A percentile compares a stretch with the other conserved stretches of the same genome.
Evolutionary conservation across 2,329 filamentous ascomycete genomes (phyloP).

Genomic region (Xylaria sp.): DNA sequence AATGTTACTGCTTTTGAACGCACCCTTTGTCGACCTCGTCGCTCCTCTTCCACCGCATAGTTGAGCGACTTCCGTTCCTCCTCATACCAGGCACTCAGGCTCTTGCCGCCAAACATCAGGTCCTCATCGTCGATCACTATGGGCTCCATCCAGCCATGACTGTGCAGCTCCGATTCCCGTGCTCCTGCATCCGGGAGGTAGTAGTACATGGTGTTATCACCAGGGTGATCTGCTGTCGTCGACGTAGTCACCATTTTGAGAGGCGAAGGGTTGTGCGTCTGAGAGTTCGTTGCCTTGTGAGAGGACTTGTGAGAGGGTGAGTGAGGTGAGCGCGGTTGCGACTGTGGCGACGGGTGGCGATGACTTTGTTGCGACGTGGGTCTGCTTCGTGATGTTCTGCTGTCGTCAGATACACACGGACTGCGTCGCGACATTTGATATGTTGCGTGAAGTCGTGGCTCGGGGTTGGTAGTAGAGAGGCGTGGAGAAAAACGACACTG

Average conservation of each 20-base stretch:
- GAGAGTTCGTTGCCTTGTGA: conserved; percentile 22
- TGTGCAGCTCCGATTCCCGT: conserved; percentile 27
- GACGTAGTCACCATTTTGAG: conserved; percentile 40
- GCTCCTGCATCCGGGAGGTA: conserved; percentile 32
- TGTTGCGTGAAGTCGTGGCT: neutral
- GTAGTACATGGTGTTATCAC: conserved; percentile 37
- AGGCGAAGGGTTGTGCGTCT: conserved; percentile 34
- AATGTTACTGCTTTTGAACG: conserved; percentile 16
- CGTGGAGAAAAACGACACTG: neutral
- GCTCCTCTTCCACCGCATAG: conserved; percentile 46
- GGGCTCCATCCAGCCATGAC: conserved; percentile 52
- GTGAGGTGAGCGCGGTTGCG: conserved; percentile 29
- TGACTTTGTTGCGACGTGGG: conserved; percentile 30
- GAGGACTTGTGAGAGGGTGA: conserved; percentile 14
- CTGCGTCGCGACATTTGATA: conserved; percentile 35
- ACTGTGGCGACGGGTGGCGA: conserved; percentile 22
- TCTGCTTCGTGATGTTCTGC: conserved; percentile 31
- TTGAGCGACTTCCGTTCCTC: conserved; percentile 54
- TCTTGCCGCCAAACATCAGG: conserved; percentile 63
- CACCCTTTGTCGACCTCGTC: conserved; percentile 45
- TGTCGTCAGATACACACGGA: conserved; percentile 35
- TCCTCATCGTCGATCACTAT: conserved; percentile 65
- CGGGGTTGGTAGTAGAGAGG: too few species aligned
- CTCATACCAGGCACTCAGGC: conserved; percentile 62
- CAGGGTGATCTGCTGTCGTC: conserved; percentile 27